Conservation (phyloP, 495 filamentous ascomycete species). For the Penicillium roqueforti region DNA sequence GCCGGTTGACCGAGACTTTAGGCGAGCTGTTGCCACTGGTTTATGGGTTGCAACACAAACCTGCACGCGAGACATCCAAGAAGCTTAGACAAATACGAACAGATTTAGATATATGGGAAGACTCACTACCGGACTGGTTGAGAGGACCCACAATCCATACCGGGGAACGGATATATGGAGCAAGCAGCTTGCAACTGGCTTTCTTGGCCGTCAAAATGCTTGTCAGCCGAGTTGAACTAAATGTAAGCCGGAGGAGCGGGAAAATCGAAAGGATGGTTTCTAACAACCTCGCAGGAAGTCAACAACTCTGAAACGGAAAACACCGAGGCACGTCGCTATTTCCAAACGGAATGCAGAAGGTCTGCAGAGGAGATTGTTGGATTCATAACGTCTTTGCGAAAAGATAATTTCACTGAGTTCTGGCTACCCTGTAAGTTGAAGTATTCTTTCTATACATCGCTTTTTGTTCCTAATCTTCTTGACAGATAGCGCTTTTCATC, state of each 20-base stretch:
- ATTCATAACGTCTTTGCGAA: slow-evolving; percentile 45
- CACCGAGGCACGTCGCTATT: slow-evolving; percentile 44
- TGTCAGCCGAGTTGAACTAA: slow-evolving; percentile 47
- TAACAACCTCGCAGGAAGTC: slow-evolving; percentile 33
- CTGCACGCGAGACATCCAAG: slow-evolving; percentile 39
- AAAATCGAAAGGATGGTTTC: neutral
- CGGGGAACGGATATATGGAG: slow-evolving; percentile 36
- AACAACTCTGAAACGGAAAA: slow-evolving; percentile 42
- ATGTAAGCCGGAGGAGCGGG: slow-evolving; percentile 27
- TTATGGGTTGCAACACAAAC: slow-evolving; percentile 43
- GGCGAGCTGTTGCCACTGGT: slow-evolving; percentile 49
- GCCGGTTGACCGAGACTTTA: slow-evolving; percentile 49
- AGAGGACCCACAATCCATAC: slow-evolving; percentile 26
- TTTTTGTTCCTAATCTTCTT: slow-evolving; percentile 18
- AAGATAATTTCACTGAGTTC: slow-evolving; percentile 45
- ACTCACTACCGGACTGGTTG: slow-evolving; percentile 43
- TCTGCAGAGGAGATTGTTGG: slow-evolving; percentile 51
- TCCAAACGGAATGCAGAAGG: slow-evolving; percentile 46
- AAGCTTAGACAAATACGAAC: slow-evolving; percentile 41
- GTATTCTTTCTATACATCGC: neutral
- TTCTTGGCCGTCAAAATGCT: slow-evolving; percentile 52
- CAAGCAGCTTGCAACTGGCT: slow-evolving; percentile 48
- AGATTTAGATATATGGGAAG: slow-evolving; percentile 47
- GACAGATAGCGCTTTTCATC: slow-evolving; percentile 47
- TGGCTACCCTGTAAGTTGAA: slow-evolving; percentile 44